A percentile compares a stretch with the other conserved stretches of the same genome.
Conservation (phyloP, 2,329 filamentous ascomycete species). For the Talaromyces sp. region DNA sequence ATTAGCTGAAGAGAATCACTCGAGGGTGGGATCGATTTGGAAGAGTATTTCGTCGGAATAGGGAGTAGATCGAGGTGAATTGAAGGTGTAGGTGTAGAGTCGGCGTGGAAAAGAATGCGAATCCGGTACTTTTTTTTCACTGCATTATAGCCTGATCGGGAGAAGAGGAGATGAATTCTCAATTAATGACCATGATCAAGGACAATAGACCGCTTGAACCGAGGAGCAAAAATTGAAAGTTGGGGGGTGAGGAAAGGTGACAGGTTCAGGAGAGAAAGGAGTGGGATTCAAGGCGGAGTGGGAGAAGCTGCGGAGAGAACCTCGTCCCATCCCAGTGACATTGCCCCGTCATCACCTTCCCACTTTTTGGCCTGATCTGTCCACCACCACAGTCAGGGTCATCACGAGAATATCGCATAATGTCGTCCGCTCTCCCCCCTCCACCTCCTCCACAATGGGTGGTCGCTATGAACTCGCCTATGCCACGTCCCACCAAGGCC, state of each 20-base stretch:
- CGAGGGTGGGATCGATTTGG: background rate
- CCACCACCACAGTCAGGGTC: conserved; percentile 11
- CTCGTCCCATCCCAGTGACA: conserved; percentile 5
- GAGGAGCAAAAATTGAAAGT: conserved; percentile 13
- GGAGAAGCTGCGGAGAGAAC: conserved; percentile 30
- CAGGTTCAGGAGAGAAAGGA: conserved; percentile 21
- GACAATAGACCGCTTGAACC: background rate
- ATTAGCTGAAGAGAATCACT: background rate
- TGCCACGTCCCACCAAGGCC: conserved; percentile 66
- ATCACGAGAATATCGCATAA: conserved; percentile 25
- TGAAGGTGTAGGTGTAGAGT: conserved; percentile 2
- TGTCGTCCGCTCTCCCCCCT: conserved; percentile 31
- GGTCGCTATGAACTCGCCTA: conserved; percentile 72
- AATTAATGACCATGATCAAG: conserved; percentile 19
- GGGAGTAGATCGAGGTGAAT: background rate
- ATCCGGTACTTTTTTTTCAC: conserved; percentile 10
- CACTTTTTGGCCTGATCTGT: conserved; percentile 6
- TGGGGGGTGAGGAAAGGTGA: background rate
- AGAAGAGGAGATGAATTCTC: conserved; percentile 16
- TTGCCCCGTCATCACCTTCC: conserved; percentile 14
- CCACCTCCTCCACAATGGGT: conserved; percentile 76
- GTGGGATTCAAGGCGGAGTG: conserved; percentile 25
- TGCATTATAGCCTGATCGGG: conserved; percentile 16
- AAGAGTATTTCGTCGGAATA: conserved; percentile 5
- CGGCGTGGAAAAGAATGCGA: conserved; percentile 20